Conservation (phyloP, 805 yeast genomes). For the Ogataea paradorogensis region DNA sequence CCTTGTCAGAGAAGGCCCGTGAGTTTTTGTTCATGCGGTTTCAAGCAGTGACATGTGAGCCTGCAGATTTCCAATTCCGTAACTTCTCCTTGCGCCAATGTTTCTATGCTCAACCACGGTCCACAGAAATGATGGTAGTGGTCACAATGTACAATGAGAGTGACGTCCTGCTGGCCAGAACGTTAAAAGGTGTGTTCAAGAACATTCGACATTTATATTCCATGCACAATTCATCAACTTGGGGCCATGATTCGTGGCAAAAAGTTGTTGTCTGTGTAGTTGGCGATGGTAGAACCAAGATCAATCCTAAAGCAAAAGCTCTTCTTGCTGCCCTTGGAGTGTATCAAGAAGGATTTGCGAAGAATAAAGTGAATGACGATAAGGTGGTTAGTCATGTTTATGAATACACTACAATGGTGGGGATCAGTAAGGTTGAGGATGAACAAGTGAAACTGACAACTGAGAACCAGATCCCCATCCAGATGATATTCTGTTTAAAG, state of each 20-base stretch:
- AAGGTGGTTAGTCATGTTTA: conserved; percentile 84
- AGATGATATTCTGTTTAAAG: conserved; percentile 83
- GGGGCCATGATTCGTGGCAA: conserved; percentile 98
- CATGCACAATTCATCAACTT: conserved; percentile 57
- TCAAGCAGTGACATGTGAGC: conserved; percentile 93
- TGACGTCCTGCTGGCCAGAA: conserved; percentile 76
- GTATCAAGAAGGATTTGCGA: conserved; percentile 95
- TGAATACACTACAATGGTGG: conserved; percentile 91
- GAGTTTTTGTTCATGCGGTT: conserved; percentile 88
- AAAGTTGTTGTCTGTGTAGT: conserved; percentile 87
- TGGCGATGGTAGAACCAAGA: conserved; percentile 87
- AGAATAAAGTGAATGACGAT: conserved; percentile 79
- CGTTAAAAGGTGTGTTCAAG: conserved; percentile 86
- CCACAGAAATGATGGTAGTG: conserved; percentile 82
- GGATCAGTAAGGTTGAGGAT: conserved; percentile 60
- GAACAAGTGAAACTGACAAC: conserved; percentile 66
- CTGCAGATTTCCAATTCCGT: conserved; percentile 57
- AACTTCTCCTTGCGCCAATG: conserved; percentile 82
- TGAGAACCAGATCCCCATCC: conserved; percentile 73
- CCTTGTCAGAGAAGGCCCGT: conserved; percentile 40
- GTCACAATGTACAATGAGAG: conserved; percentile 90
- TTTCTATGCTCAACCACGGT: conserved; percentile 72
- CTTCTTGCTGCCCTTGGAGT: conserved; percentile 84
- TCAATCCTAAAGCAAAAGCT: conserved; percentile 75
- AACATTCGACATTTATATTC: conserved; percentile 75